These are phyloP conservation scores for Aspergillus sp. DNA, from an alignment of 2,329 filamentous ascomycete genomes.

Conservation along the genomic window DNA sequence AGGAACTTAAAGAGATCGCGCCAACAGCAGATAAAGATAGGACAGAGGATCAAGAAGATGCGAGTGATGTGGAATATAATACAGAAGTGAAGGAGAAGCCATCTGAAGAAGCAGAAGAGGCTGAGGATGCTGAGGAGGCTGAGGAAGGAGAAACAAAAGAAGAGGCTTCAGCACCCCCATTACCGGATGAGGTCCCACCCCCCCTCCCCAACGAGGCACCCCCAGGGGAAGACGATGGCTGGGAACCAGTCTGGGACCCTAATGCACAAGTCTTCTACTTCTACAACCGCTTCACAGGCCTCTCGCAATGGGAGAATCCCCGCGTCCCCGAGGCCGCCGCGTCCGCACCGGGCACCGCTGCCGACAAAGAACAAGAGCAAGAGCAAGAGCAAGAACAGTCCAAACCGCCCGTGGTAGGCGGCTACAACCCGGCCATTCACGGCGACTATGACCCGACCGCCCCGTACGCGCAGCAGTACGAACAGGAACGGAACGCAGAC, in stretches of 20 bases:
- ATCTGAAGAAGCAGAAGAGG: conserved; percentile 40
- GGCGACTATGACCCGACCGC: conserved; percentile 93
- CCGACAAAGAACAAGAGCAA: conserved; percentile 30
- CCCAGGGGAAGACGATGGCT: conserved; percentile 58
- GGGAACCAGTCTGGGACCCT: conserved; percentile 73
- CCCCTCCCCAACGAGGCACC: conserved; percentile 49
- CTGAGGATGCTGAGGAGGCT: conserved; percentile 8
- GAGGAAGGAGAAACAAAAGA: conserved; percentile 9
- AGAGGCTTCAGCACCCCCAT: conserved; percentile 32
- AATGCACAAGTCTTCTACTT: conserved; percentile 69
- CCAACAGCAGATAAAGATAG: conserved; percentile 44
- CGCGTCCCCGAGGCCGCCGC: conserved; percentile 52
- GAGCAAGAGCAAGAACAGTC: conserved; percentile 13
- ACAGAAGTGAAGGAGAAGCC: conserved; percentile 3
- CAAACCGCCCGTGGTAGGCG: conserved; percentile 50
- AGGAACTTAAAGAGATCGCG: neutral
- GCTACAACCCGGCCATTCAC: conserved; percentile 94
- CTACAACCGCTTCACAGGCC: conserved; percentile 69
- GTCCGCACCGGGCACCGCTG: conserved; percentile 19
- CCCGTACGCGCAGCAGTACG: conserved; percentile 70
- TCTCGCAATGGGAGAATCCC: conserved; percentile 80
- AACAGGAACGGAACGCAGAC: conserved; percentile 30
- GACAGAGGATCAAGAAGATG: neutral
- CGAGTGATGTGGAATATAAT: conserved; percentile 9
- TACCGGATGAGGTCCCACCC: conserved; percentile 39